Conservation (phyloP, 176 grass and related monocot species). For the Aegilops bicornis region DNA sequence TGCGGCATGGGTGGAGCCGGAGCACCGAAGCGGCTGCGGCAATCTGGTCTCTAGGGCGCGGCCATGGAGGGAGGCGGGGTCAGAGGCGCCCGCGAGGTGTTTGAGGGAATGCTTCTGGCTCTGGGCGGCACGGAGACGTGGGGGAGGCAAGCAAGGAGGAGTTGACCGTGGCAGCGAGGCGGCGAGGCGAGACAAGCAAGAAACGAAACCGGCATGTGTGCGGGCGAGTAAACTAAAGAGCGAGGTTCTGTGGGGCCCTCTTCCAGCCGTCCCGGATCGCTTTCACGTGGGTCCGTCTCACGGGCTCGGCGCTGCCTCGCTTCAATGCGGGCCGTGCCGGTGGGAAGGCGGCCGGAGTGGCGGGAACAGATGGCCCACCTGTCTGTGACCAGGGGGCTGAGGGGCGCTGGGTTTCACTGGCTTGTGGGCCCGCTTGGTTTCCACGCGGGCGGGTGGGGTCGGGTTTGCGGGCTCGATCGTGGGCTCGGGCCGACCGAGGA, state of each 20-base stretch:
- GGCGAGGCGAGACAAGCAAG: constrained; percentile 11
- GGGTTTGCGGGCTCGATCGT: not conserved
- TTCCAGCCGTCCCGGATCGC: constrained; percentile 13
- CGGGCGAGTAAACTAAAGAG: not conserved
- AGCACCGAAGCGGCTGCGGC: not conserved
- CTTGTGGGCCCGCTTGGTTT: not conserved
- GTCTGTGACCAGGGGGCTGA: not conserved
- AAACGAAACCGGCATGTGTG: constrained; percentile 22
- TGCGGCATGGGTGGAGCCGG: not conserved
- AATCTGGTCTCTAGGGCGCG: not conserved
- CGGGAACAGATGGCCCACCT: not conserved
- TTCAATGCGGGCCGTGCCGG: constrained; percentile 42
- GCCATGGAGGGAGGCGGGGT: constrained; percentile 24
- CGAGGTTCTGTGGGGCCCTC: not conserved
- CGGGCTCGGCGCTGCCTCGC: constrained; percentile 19
- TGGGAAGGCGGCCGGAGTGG: not conserved
- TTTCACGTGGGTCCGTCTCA: constrained; percentile 35
- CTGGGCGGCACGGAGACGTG: not conserved
- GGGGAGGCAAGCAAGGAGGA: not conserved
- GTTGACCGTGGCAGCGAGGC: constrained; percentile 44
- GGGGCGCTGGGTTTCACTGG: not conserved
- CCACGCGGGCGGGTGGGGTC: not conserved
- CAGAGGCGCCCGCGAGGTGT: constrained; percentile 9
- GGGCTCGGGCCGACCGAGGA: not conserved
- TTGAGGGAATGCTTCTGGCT: constrained; percentile 14